Evolutionary conservation across 2,329 filamentous ascomycete genomes (phyloP).

Genomic region (Exophiala lecanii-corni): DNA sequence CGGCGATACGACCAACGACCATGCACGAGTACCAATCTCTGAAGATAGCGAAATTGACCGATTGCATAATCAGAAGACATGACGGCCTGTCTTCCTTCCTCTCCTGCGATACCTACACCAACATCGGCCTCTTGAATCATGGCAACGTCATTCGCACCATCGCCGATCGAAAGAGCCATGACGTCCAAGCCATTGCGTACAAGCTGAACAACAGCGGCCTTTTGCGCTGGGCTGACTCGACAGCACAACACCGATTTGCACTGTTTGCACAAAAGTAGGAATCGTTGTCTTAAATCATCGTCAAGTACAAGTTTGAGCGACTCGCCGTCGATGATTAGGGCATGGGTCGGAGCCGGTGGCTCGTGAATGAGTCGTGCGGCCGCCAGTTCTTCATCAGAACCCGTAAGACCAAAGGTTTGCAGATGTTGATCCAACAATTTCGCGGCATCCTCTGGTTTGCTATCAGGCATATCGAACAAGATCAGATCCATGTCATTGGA

Average conservation of each 20-base stretch:
- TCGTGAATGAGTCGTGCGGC: slow-evolving; percentile 78
- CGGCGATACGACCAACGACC: slow-evolving; percentile 95
- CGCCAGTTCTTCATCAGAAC: slow-evolving; percentile 78
- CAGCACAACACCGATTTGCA: slow-evolving; percentile 96
- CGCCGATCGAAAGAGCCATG: slow-evolving; percentile 90
- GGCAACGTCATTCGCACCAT: slow-evolving; percentile 92
- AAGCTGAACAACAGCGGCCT: slow-evolving; percentile 93
- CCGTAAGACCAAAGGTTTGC: slow-evolving; percentile 68
- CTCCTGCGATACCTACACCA: slow-evolving; percentile 91
- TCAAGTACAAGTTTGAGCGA: slow-evolving; percentile 83
- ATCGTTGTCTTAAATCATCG: slow-evolving; percentile 80
- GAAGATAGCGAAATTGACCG: slow-evolving; percentile 85
- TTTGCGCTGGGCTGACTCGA: slow-evolving; percentile 92
- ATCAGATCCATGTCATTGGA: slow-evolving; percentile 98
- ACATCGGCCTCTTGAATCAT: slow-evolving; percentile 98
- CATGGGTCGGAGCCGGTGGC: slow-evolving; percentile 80
- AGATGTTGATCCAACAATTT: slow-evolving; percentile 71
- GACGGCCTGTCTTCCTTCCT: slow-evolving; percentile 85
- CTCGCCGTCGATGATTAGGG: slow-evolving; percentile 91
- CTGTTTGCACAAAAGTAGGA: slow-evolving; percentile 90
- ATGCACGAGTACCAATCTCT: slow-evolving; percentile 80
- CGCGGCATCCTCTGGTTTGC: slow-evolving; percentile 59
- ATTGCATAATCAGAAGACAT: slow-evolving; percentile 98
- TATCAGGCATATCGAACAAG: slow-evolving; percentile 77
- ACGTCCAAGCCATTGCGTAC: slow-evolving; percentile 93